These are phyloP conservation scores for Salix arbutifolia DNA, from an alignment of 345 rosid genomes.

Conservation along the genomic window DNA sequence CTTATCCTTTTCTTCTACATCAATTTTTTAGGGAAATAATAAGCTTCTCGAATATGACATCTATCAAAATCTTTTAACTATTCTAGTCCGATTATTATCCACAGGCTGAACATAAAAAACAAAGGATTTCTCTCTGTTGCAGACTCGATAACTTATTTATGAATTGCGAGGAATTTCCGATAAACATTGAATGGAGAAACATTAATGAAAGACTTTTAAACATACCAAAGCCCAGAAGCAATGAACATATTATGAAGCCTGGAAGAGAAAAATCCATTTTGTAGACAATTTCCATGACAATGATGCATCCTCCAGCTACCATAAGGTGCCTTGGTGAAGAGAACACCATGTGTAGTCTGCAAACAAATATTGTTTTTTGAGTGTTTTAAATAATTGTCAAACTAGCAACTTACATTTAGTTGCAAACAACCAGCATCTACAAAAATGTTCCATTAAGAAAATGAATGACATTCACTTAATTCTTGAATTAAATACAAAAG, in stretches of 20 bases:
- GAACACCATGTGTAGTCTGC: slow-evolving; percentile 95
- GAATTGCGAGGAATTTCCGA: background rate
- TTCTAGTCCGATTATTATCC: background rate
- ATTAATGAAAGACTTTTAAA: background rate
- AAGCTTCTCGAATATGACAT: background rate
- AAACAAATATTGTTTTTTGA: background rate
- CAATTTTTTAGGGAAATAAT: background rate
- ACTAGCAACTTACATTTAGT: background rate
- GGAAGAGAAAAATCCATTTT: slow-evolving; percentile 79
- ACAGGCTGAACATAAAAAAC: background rate
- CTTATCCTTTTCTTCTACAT: background rate
- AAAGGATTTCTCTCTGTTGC: background rate
- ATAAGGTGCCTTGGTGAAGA: slow-evolving; percentile 94
- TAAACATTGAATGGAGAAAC: background rate
- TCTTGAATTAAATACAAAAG: background rate
- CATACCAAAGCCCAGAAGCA: slow-evolving; percentile 77
- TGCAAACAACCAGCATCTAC: background rate
- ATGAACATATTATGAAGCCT: slow-evolving; percentile 74
- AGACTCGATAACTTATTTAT: background rate
- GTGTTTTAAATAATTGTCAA: background rate
- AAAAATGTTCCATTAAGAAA: background rate
- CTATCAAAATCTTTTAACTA: background rate
- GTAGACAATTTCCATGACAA: slow-evolving; percentile 71
- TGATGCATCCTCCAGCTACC: slow-evolving; percentile 83
- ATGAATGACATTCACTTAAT: background rate